Evolutionary conservation across 2,329 filamentous ascomycete genomes (phyloP), one percentile per base, ranked within the genome.

Genomic region (Diaporthe destruens): DNA sequence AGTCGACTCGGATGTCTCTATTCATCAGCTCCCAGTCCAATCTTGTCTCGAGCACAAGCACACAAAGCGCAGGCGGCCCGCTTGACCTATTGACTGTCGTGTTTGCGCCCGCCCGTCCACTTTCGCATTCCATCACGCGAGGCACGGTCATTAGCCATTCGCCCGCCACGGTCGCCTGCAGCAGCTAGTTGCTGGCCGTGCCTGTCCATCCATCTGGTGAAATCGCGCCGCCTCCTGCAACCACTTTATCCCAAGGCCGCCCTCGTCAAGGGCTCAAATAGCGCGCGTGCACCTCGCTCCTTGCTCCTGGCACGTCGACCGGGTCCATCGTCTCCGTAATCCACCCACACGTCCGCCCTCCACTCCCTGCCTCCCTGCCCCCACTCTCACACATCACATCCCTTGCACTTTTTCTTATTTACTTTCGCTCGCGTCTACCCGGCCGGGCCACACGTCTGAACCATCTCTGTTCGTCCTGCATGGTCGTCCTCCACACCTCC

Each of bases 371-470:
- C 61, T 74, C 72, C 72, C 69, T 74, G 56, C 56, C 56, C 56
- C 56, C 56, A 61, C 36, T 39, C 56, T 61, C 56, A 61, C 56
- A 61, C 56, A 61, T 61, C 56, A 57, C 55, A 61, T 61, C 71
- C 70, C 69, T 66, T 47, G 59, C 67, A 71, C 57, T 72, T 69
- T 72, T 72, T 54, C 47, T 74, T 69, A 72, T 66, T 69, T 72
- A 66, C 69, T 49, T 44, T 72, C 34, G 51, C 69, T 71, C 59
- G 42, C 49, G 36, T 57, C 65, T 47, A 25, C 32, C n/a, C 44
- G 44, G 36, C n/a, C 29, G 44, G 36, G 61, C 47, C 36, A 39
- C 61, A 51, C 61, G 61, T 29, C 42, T 71, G 51, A 36, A 51
- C 61, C 53, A 59, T 55, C 57, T 18, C 32, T 16, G 49, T 7